Evolutionary conservation across 805 yeast genomes (phyloP).

Genomic region (Grigorovia humatica): DNA sequence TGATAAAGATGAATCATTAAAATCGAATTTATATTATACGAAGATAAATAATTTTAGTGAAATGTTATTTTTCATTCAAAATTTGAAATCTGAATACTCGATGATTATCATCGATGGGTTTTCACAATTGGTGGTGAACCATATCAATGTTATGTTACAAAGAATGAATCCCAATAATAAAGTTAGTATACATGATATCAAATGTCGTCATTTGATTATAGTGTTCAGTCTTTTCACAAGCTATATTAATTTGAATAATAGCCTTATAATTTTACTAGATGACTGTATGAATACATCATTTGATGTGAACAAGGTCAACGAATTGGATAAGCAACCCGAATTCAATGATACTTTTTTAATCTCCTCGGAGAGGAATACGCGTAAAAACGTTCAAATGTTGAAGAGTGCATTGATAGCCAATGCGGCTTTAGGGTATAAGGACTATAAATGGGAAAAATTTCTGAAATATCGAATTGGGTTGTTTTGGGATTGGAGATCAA

Average conservation of each 20-base stretch:
- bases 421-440: slow-evolving; percentile 22
- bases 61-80: slow-evolving; percentile 15
- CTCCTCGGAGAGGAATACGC: slow-evolving; percentile 5
- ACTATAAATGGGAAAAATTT: slow-evolving; percentile 25
- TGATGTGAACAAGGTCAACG: slow-evolving; percentile 12
- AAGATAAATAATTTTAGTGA: slow-evolving; percentile 18
- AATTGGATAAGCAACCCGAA: slow-evolving; percentile 6
- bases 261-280: slow-evolving; percentile 19
- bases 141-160: slow-evolving; percentile 8
- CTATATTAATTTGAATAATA: slow-evolving; percentile 14
- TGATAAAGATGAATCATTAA: not conserved
- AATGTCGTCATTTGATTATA: slow-evolving; percentile 19
- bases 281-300: slow-evolving; percentile 27
- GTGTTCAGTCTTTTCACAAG: slow-evolving; percentile 22
- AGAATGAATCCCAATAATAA: not conserved
- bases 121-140: slow-evolving; percentile 22
- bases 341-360: slow-evolving; percentile 16
- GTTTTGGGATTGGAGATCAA: slow-evolving; percentile 22
- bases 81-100: slow-evolving; percentile 7
- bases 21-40: slow-evolving; percentile 2
- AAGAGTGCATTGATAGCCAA: slow-evolving; percentile 24
- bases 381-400: slow-evolving; percentile 21
- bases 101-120: slow-evolving; percentile 25
- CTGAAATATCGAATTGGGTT: slow-evolving; percentile 19
- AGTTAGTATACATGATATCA: slow-evolving; percentile 17